Evolutionary conservation across 176 grass and related monocot genomes (phyloP).

Genomic region (Raddia guianensis): DNA sequence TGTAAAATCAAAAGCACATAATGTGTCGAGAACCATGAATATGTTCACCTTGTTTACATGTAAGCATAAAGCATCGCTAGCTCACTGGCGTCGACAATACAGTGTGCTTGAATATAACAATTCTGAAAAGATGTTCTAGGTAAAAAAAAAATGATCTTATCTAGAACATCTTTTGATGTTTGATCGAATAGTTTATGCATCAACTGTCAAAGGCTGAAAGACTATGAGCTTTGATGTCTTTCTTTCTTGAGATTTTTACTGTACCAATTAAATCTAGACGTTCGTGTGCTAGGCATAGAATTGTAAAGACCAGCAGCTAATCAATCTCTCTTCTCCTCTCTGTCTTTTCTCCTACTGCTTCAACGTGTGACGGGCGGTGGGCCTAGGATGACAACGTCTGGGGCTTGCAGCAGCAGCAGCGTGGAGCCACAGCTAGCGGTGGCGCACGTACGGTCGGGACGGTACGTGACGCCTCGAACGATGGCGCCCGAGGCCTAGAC

Average conservation of each 20-base stretch:
- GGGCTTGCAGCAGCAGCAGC: too few relatives aligned
- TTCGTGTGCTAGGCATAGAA: too few relatives aligned
- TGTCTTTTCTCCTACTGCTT: too few relatives aligned
- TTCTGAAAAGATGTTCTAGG: not conserved
- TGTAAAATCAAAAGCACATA: not conserved
- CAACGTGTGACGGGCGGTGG: too few relatives aligned
- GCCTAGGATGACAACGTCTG: too few relatives aligned
- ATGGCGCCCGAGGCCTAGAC: too few relatives aligned
- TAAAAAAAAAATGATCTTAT: not conserved
- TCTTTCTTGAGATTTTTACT: not conserved
- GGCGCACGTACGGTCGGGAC: too few relatives aligned
- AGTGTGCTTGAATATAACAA: not conserved
- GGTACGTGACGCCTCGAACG: too few relatives aligned
- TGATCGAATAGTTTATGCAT: not conserved
- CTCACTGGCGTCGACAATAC: not conserved
- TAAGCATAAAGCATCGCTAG: not conserved
- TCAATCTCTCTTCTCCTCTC: too few relatives aligned
- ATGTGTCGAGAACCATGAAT: not conserved
- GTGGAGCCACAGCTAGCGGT: too few relatives aligned
- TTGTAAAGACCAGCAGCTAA: too few relatives aligned
- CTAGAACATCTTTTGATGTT: constrained; percentile 2
- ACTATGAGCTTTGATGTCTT: not conserved
- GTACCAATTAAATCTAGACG: too few relatives aligned
- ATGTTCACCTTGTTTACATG: not conserved
- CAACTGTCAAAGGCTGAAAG: not conserved